Conservation (phyloP, 2,329 filamentous ascomycete genomes). For the Lachnellula suecica region DNA sequence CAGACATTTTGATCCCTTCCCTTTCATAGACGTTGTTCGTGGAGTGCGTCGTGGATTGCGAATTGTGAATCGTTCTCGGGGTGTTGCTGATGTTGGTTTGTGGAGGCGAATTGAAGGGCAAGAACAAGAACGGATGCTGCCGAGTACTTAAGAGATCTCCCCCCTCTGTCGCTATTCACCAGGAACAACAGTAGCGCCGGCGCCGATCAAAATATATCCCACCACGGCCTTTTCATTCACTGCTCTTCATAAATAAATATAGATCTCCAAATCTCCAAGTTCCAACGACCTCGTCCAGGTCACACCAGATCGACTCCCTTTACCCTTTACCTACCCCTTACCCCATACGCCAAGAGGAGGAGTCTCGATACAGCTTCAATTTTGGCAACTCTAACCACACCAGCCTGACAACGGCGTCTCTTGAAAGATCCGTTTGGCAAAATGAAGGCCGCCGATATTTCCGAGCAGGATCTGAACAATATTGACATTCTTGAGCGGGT, state of each 20-base stretch:
- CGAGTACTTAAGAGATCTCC: background rate
- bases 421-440: background rate
- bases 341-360: no score
- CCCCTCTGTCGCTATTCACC: background rate
- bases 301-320: no score
- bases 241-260: no score
- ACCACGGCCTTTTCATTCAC: background rate
- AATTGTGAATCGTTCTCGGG: background rate
- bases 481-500: conserved; percentile 64
- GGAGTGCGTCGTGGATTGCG: background rate
- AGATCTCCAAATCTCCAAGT: no score
- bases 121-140: background rate
- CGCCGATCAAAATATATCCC: background rate
- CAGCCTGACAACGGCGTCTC: no score
- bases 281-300: no score
- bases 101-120: no score
- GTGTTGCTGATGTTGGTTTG: background rate
- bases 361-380: no score
- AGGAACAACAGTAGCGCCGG: background rate
- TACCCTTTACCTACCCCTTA: no score
- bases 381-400: no score
- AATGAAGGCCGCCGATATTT: conserved; percentile 14
- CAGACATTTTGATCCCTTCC: background rate
- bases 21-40: background rate
- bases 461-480: conserved; percentile 1